Evolutionary conservation across 1,284 basidiomycete genomes (phyloP).

Genomic region (Ustilago bromivora): DNA sequence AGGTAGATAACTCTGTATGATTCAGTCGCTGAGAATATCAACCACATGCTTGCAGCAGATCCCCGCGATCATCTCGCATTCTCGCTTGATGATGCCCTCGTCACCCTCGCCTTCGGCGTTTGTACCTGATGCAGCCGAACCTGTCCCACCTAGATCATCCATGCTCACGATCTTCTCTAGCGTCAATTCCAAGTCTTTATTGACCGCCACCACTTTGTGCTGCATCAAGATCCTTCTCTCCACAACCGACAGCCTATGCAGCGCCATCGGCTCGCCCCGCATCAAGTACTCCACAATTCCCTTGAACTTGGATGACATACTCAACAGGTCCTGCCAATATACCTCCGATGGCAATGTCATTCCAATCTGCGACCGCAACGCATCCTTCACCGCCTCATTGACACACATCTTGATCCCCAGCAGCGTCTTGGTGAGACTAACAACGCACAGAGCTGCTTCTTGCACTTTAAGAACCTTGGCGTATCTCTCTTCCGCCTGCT

Average conservation of each 20-base stretch:
- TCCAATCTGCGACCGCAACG: not conserved
- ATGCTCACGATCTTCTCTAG: constrained; percentile 28
- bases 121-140: not conserved
- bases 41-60: constrained; percentile 49
- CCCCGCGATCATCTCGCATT: constrained; percentile 25
- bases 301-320: constrained; percentile 3
- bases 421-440: constrained; percentile 22
- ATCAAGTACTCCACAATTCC: constrained; percentile 6
- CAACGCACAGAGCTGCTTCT: constrained; percentile 1
- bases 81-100: constrained; percentile 11
- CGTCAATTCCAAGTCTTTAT: constrained; percentile 20
- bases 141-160: constrained; percentile 4
- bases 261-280: not conserved
- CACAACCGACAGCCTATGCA: not conserved
- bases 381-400: constrained; percentile 10
- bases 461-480: constrained; percentile 18
- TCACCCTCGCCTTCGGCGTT: constrained; percentile 7
- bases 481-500: constrained; percentile 9
- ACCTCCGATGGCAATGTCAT: not conserved
- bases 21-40: constrained; percentile 19
- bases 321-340: constrained; percentile 22
- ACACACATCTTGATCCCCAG: constrained; percentile 21
- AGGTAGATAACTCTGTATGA: not conserved
- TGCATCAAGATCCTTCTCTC: constrained; percentile 16
- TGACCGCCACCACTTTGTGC: constrained; percentile 13